A percentile compares a stretch with the other conserved stretches of the same genome.
Conservation (phyloP, 768 basidiomycete genomes). For the Leucocoprinus leucothites region DNA sequence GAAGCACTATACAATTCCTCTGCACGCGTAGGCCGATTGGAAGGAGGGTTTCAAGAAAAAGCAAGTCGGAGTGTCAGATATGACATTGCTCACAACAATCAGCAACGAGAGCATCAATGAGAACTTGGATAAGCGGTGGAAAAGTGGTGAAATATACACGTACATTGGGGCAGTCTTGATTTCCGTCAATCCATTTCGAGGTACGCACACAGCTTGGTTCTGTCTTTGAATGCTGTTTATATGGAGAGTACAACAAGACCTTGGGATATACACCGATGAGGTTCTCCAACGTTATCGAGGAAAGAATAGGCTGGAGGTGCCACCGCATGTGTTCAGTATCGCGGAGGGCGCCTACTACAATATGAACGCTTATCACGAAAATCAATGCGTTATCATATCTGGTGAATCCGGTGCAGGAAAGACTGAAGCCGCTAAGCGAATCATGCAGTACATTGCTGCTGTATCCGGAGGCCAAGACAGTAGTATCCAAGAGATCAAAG, state of each 20-base stretch:
- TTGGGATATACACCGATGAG: slow-evolving; percentile 96
- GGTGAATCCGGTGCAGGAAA: slow-evolving; percentile 99
- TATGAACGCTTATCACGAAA: slow-evolving; percentile 99
- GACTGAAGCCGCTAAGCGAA: slow-evolving; percentile 98
- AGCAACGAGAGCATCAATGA: slow-evolving; percentile 98
- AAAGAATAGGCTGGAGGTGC: slow-evolving; percentile 97
- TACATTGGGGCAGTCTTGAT: slow-evolving; percentile 98
- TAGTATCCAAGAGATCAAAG: slow-evolving; percentile 97
- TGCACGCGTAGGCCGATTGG: slow-evolving; percentile 82
- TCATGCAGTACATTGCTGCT: slow-evolving; percentile 99
- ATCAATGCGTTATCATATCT: slow-evolving; percentile 99
- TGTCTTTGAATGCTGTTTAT: background rate
- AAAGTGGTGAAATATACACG: slow-evolving; percentile 94
- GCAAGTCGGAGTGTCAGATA: slow-evolving; percentile 95
- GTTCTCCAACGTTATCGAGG: slow-evolving; percentile 83
- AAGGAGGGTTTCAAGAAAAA: slow-evolving; percentile 99
- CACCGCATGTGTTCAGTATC: slow-evolving; percentile 96
- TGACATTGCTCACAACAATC: slow-evolving; percentile 96
- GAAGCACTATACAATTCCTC: slow-evolving; percentile 13
- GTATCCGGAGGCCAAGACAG: slow-evolving; percentile 87
- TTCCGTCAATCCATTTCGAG: slow-evolving; percentile 98
- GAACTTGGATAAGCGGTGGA: slow-evolving; percentile 96
- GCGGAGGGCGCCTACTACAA: slow-evolving; percentile 98
- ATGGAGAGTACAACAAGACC: slow-evolving; percentile 49
- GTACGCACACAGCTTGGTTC: slow-evolving; percentile 31